phyloP scores from a whole-genome alignment of 495 filamentous ascomycete species.

The Pyronema domesticum region DNA sequence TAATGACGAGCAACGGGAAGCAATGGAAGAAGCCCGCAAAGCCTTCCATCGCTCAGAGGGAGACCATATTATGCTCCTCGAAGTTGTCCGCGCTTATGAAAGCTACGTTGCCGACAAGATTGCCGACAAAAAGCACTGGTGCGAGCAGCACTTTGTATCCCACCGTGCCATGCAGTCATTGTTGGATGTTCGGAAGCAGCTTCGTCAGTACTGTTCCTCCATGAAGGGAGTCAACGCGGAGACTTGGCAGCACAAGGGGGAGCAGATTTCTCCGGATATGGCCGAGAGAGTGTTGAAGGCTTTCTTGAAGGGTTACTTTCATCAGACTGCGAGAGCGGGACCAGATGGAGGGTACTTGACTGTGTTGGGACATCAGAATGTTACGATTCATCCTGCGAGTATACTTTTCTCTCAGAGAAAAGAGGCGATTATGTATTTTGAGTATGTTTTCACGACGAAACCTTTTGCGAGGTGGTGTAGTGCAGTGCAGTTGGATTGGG shows the following conservation, averaged over 20 bases:
- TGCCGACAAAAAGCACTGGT: neutral
- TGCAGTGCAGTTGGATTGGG: conserved; percentile 73
- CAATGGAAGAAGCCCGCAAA: conserved; percentile 50
- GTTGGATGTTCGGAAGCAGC: conserved; percentile 70
- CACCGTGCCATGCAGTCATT: conserved; percentile 58
- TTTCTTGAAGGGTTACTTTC: conserved; percentile 63
- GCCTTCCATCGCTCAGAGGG: conserved; percentile 68
- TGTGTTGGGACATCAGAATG: conserved; percentile 60
- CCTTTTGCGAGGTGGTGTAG: conserved; percentile 83
- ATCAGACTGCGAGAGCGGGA: conserved; percentile 65
- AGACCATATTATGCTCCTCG: conserved; percentile 73
- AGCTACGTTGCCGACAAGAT: conserved; percentile 32
- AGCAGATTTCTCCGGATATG: conserved; percentile 32
- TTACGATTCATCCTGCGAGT: conserved; percentile 79
- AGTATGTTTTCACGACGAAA: conserved; percentile 86
- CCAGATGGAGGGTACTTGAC: conserved; percentile 74
- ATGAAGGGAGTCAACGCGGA: conserved; percentile 14
- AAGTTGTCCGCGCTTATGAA: conserved; percentile 64
- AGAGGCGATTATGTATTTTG: conserved; percentile 89
- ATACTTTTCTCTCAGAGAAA: conserved; percentile 70
- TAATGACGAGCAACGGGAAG: conserved; percentile 65
- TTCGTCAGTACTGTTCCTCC: conserved; percentile 38
- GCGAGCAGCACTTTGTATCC: conserved; percentile 46
- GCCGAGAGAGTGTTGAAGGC: conserved; percentile 50
- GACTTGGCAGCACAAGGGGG: conserved; percentile 22